Conservation (phyloP, 179 eudicot genomes). For the Silene noctiflora region DNA sequence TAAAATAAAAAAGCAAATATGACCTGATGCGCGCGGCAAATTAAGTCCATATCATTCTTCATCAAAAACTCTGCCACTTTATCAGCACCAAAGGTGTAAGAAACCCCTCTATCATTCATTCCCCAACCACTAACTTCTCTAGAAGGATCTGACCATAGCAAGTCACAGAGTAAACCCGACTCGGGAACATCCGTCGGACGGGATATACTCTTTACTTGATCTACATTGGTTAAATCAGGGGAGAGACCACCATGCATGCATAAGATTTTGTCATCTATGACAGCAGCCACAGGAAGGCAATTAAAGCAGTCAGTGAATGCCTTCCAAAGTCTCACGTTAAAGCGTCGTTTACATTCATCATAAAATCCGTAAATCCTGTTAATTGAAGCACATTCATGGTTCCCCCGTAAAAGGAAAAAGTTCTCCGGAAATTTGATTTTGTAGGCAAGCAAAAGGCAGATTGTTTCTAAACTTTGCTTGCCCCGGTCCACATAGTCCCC, state of each 20-base stretch:
- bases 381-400: conserved; percentile 71
- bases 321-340: conserved; percentile 73
- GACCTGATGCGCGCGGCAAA: conserved; percentile 88
- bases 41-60: conserved; percentile 74
- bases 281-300: conserved; percentile 78
- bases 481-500: conserved; percentile 82
- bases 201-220: conserved; percentile 52
- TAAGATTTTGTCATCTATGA: conserved; percentile 70
- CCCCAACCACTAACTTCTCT: conserved; percentile 72
- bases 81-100: conserved; percentile 65
- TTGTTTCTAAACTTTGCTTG: conserved; percentile 71
- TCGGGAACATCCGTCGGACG: conserved; percentile 79
- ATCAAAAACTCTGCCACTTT: conserved; percentile 64
- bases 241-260: conserved; percentile 86
- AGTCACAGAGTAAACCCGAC: conserved; percentile 67
- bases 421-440: conserved; percentile 70
- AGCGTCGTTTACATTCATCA: conserved; percentile 74
- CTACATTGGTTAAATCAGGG: conserved; percentile 54
- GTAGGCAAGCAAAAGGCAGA: conserved; percentile 66
- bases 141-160: conserved; percentile 76
- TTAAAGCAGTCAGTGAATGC: conserved; percentile 64
- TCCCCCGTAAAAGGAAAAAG: conserved; percentile 64
- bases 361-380: conserved; percentile 71
- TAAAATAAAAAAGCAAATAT: conserved; percentile 4
- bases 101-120: conserved; percentile 70